phyloP scores from a whole-genome alignment of 2,329 filamentous ascomycete species.

The Corynespora cassiicola region DNA sequence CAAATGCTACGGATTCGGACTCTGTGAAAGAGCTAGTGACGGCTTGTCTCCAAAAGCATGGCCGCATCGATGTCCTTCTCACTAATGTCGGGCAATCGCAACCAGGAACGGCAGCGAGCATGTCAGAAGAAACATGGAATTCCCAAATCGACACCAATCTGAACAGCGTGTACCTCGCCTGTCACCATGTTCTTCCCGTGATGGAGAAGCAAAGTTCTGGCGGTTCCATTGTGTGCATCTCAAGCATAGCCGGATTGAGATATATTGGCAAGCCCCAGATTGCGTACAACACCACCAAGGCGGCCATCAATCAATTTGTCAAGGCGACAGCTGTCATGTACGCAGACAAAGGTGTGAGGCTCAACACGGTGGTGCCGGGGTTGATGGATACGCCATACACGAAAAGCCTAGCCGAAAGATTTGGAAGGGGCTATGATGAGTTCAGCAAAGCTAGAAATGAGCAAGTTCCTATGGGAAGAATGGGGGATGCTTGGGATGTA shows the following conservation, averaged over 20 bases:
- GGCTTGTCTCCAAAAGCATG: too few species aligned
- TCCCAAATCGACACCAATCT: conserved; percentile 62
- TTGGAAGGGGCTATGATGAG: conserved; percentile 11
- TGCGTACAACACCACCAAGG: conserved; percentile 60
- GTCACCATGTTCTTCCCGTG: conserved; percentile 60
- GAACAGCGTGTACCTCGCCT: conserved; percentile 62
- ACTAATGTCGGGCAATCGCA: conserved; percentile 62
- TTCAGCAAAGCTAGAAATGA: conserved; percentile 4
- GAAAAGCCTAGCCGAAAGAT: conserved; percentile 14
- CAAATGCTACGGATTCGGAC: conserved; percentile 2
- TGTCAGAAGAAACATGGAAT: conserved; percentile 60
- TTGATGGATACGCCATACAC: conserved; percentile 57
- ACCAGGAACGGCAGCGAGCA: conserved; percentile 56
- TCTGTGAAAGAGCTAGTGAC: conserved; percentile 6
- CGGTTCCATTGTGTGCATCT: conserved; percentile 11
- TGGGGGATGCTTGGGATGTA: conserved; percentile 44
- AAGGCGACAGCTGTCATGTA: conserved; percentile 60
- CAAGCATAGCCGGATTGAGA: conserved; percentile 5
- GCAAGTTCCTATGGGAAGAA: conserved; percentile 36
- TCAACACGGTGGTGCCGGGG: conserved; percentile 64
- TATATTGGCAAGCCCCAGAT: conserved; percentile 54
- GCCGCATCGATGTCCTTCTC: conserved; percentile 61
- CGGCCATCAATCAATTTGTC: conserved; percentile 57
- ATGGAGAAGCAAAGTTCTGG: conserved; percentile 59
- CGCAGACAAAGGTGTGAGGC: conserved; percentile 52